phyloP scores from a whole-genome alignment of 2,329 filamentous ascomycete species.

The Shiraia sp. region DNA sequence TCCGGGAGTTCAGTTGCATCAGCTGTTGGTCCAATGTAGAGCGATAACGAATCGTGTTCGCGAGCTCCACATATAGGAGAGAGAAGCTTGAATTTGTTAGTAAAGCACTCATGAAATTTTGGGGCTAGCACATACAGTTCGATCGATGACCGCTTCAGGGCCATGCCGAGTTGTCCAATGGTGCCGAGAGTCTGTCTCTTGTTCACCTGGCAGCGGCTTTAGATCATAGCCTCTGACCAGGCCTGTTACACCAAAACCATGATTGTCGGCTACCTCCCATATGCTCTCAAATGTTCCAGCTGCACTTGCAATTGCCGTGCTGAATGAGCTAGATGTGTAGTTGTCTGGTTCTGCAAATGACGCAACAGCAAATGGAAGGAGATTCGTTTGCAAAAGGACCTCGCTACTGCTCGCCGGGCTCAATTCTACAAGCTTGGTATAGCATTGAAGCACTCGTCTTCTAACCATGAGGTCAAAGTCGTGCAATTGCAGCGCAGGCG shows the following conservation, averaged over 20 bases:
- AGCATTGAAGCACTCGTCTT: slow-evolving; percentile 90
- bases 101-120: not conserved
- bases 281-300: slow-evolving; percentile 89
- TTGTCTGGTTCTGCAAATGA: slow-evolving; percentile 93
- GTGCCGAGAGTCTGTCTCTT: slow-evolving; percentile 46
- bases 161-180: slow-evolving; percentile 60
- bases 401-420: slow-evolving; percentile 85
- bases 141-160: slow-evolving; percentile 67
- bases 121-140: slow-evolving; percentile 37
- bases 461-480: slow-evolving; percentile 94
- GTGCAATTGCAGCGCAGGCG: slow-evolving; percentile 82
- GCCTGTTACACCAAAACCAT: slow-evolving; percentile 89
- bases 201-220: slow-evolving; percentile 67
- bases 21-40: slow-evolving; percentile 67
- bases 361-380: slow-evolving; percentile 85
- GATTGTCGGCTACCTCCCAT: slow-evolving; percentile 95
- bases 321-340: slow-evolving; percentile 81
- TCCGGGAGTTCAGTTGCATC: slow-evolving; percentile 62
- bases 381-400: slow-evolving; percentile 84
- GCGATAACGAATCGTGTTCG: slow-evolving; percentile 83
- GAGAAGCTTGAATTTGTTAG: slow-evolving; percentile 39
- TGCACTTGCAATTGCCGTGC: slow-evolving; percentile 87
- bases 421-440: slow-evolving; percentile 85
- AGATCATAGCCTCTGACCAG: slow-evolving; percentile 78
- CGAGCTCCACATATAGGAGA: slow-evolving; percentile 77